A percentile compares a stretch with the other conserved stretches of the same genome.
Evolutionary conservation across 306 rosid genomes (phyloP).

Genomic region (Quercus parvula): DNA sequence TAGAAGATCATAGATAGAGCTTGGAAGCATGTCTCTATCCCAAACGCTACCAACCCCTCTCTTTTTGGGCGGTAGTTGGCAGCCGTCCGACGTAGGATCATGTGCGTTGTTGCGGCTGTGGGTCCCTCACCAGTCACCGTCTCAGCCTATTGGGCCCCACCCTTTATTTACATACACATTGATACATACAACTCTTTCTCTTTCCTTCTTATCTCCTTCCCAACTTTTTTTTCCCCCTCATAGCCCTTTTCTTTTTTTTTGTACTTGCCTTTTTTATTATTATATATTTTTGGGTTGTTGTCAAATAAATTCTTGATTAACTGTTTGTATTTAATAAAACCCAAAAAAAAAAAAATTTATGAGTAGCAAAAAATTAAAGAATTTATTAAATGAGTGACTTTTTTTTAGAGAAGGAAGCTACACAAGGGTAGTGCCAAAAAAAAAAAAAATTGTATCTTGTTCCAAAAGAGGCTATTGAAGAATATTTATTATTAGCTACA

Average conservation of each 20-base stretch:
- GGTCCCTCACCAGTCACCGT: constrained; percentile 38
- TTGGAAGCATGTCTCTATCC: constrained; percentile 11
- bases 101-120: constrained; percentile 70
- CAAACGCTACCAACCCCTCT: constrained; percentile 52
- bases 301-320: no score
- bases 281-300: neutral
- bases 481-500: no score
- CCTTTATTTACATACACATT: neutral
- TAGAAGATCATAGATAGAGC: neutral
- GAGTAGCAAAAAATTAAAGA: no score
- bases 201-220: neutral
- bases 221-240: neutral
- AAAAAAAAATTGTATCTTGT: no score
- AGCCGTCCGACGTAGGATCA: constrained; percentile 65
- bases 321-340: no score
- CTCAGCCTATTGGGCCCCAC: constrained; percentile 31
- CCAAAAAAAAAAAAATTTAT: no score
- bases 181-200: neutral
- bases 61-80: constrained; percentile 62
- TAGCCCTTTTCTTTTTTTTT: no score
- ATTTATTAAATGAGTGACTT: no score
- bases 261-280: neutral
- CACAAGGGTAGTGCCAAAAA: no score
- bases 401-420: no score
- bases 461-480: no score